Conservation (phyloP, 179 eudicot genomes). For the Spinacia oleracea region DNA sequence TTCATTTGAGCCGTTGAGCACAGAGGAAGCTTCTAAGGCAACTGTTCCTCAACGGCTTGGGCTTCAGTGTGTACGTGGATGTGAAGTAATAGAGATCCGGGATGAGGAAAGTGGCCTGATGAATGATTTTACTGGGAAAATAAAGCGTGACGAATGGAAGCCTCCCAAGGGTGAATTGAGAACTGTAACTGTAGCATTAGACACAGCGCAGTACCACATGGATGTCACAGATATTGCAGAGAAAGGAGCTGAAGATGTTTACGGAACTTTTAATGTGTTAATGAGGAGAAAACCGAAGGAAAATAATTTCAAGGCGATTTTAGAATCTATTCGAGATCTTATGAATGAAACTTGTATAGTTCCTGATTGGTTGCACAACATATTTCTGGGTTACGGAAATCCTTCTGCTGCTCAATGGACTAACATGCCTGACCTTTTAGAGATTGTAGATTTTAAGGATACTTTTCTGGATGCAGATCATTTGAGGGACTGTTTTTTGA, state of each 20-base stretch:
- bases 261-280: slow-evolving; percentile 77
- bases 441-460: slow-evolving; percentile 88
- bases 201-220: slow-evolving; percentile 97
- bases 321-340: slow-evolving; percentile 94
- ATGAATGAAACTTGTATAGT: slow-evolving; percentile 99
- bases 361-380: slow-evolving; percentile 95
- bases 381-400: slow-evolving; percentile 96
- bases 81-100: slow-evolving; percentile 92
- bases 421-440: slow-evolving; percentile 89
- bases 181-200: slow-evolving; percentile 90
- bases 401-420: slow-evolving; percentile 98
- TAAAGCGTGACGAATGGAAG: slow-evolving; percentile 98
- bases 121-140: slow-evolving; percentile 97
- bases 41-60: slow-evolving; percentile 90
- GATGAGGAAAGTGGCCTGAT: slow-evolving; percentile 90
- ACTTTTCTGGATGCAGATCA: slow-evolving; percentile 88
- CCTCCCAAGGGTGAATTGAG: slow-evolving; percentile 98
- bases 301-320: slow-evolving; percentile 94
- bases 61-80: slow-evolving; percentile 97
- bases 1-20: slow-evolving; percentile 90
- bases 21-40: slow-evolving; percentile 83
- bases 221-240: slow-evolving; percentile 96
- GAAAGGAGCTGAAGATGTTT: slow-evolving; percentile 92
- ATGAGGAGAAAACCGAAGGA: slow-evolving; percentile 99
- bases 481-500: slow-evolving; percentile 67